A percentile compares a stretch with the other conserved stretches of the same genome.
phyloP scores from a whole-genome alignment of 75 land plant genomes.

The Adiantum capillusveneris region DNA sequence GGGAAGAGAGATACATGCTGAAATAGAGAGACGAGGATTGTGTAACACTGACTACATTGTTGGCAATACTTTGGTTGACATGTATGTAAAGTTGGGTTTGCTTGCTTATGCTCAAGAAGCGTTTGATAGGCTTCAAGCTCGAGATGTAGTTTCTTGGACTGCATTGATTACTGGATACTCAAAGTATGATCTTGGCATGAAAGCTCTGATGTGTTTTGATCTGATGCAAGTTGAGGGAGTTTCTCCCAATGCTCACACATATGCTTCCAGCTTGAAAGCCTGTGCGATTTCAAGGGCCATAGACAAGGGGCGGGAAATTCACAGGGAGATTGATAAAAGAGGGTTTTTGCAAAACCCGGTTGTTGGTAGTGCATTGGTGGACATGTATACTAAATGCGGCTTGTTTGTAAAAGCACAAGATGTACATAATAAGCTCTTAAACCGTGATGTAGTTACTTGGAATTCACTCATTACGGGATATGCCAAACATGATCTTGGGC shows the following conservation, averaged over 20 bases:
- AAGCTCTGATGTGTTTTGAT: constrained; percentile 1
- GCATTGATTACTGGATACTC: constrained; percentile 4
- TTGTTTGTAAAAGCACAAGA: neutral
- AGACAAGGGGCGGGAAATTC: neutral
- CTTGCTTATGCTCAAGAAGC: constrained; percentile 3
- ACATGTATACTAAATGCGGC: constrained; percentile 19
- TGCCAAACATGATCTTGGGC: constrained; percentile 5
- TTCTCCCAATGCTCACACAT: neutral
- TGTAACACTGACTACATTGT: constrained; percentile 26
- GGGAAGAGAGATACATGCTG: constrained; percentile 36
- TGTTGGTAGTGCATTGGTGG: constrained; percentile 9
- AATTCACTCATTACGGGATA: constrained; percentile 4
- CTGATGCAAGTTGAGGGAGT: neutral
- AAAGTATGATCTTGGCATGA: neutral
- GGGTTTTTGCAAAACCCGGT: neutral
- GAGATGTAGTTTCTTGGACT: constrained; percentile 12
- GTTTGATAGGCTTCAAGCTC: constrained; percentile 3
- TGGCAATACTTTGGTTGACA: constrained; percentile 51
- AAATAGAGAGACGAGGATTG: constrained; percentile 23
- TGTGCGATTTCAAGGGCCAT: neutral
- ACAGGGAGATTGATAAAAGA: neutral
- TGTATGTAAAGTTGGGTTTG: constrained; percentile 61
- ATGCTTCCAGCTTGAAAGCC: neutral
- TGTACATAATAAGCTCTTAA: constrained; percentile 4
- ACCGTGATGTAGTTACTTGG: constrained; percentile 7